These are phyloP conservation scores for Microbotryomycetes sp. DNA, from an alignment of 1,284 basidiomycete species.

Conservation along the genomic window DNA sequence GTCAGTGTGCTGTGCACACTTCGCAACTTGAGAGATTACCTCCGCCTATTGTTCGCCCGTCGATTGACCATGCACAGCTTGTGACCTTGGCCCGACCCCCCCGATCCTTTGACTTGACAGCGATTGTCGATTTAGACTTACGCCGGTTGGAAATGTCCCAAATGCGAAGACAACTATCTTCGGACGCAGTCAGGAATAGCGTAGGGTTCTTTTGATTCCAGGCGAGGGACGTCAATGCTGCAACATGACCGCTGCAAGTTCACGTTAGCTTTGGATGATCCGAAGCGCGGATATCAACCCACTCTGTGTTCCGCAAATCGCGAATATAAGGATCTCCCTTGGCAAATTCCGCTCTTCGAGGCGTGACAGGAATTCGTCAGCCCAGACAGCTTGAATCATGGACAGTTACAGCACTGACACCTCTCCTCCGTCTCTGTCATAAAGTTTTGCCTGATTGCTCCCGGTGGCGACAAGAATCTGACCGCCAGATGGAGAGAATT, in stretches of 20 bases:
- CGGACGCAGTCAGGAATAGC: constrained; percentile 83
- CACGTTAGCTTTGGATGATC: neutral
- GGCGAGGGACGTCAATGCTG: constrained; percentile 76
- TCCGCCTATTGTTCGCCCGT: constrained; percentile 76
- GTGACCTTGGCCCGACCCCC: constrained; percentile 92
- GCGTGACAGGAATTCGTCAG: neutral
- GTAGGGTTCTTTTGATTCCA: constrained; percentile 84
- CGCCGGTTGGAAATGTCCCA: constrained; percentile 85
- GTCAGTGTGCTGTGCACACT: neutral
- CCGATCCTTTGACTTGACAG: constrained; percentile 90
- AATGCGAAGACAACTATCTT: constrained; percentile 85
- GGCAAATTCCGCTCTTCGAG: constrained; percentile 65
- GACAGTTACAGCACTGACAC: constrained; percentile 58
- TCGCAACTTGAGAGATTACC: constrained; percentile 50
- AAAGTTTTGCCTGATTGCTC: constrained; percentile 79
- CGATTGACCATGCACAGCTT: constrained; percentile 64
- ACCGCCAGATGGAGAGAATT: constrained; percentile 78
- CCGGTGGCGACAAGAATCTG: constrained; percentile 80
- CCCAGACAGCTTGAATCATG: no score
- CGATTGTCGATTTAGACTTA: constrained; percentile 88
- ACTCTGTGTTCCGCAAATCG: constrained; percentile 96
- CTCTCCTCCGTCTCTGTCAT: constrained; percentile 81
- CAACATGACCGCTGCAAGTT: constrained; percentile 74
- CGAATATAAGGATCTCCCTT: constrained; percentile 98
- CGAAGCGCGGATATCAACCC: constrained; percentile 36